Conservation (phyloP, 202 grass and related monocot species). For the Alloteropsis angusta region DNA sequence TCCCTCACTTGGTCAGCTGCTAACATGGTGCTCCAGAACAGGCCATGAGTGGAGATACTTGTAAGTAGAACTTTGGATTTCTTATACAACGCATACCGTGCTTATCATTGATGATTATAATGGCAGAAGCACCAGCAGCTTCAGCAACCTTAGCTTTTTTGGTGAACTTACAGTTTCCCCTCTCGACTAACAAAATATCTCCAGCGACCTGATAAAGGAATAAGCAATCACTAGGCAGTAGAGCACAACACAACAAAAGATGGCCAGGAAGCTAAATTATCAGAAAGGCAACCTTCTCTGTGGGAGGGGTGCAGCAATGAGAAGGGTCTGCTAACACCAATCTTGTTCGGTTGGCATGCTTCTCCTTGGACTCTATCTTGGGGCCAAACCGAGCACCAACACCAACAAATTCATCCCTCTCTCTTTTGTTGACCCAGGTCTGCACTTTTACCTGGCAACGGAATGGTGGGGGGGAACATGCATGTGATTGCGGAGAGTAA, state of each 20-base stretch:
- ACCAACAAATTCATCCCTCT: constrained; percentile 76
- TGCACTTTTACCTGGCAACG: constrained; percentile 76
- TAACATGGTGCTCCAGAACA: not conserved
- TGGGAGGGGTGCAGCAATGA: constrained; percentile 54
- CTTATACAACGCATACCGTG: constrained; percentile 48
- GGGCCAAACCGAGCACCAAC: constrained; percentile 91
- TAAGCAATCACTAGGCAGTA: not conserved
- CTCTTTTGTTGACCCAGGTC: constrained; percentile 71
- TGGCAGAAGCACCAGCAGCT: constrained; percentile 88
- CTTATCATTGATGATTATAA: constrained; percentile 75
- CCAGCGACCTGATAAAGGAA: constrained; percentile 51
- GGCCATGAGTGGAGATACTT: not conserved
- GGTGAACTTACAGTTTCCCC: constrained; percentile 84
- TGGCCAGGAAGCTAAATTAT: not conserved
- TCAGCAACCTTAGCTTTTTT: constrained; percentile 68
- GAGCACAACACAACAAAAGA: not conserved
- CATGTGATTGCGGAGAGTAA: not conserved
- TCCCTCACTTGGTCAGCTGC: not conserved
- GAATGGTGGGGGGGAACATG: not conserved
- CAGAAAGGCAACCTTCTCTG: constrained; percentile 44
- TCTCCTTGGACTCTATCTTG: constrained; percentile 87
- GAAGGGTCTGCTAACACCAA: constrained; percentile 54
- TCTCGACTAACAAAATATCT: constrained; percentile 71
- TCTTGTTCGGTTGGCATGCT: constrained; percentile 53
- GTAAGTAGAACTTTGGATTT: not conserved